Base-by-base conservation (phyloP, 2,329 filamentous ascomycete species). In the Sporothrix sp. region DNA sequence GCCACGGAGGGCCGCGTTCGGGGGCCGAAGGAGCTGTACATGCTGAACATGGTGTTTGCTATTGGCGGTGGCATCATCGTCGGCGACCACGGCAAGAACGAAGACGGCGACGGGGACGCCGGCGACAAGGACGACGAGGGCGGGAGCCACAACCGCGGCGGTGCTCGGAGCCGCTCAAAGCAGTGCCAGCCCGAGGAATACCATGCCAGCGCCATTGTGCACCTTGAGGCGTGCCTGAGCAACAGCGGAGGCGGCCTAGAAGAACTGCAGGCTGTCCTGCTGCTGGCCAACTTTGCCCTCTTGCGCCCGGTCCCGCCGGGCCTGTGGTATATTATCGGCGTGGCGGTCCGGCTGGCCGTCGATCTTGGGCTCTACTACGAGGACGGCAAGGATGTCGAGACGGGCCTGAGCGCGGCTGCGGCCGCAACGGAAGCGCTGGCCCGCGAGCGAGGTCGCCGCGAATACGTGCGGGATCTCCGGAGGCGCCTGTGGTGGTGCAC, bases 401-500 rank as follows among this genome's bases (percentile, higher is more conserved):
- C 80, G 32, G 79, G 80, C 23, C 72, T 85, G 39, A 73, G 79
- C 8, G 60, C 65, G 55, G 58, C 63, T 14, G 61, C 71, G 8
- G 68, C 70, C 45, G 58, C 61, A 4, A 63, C 62, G n/a, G 63
- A 60, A 58, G 62, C 57, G 50, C 65, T 60, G 57, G 66, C 60
- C 54, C 65, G 68, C 61, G 73, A 66, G 74, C 85, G 71, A 66
- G 83, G 65, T 73, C 78, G 85, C 44, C 78, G 87, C 52, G 81
- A 95, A 65, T 96, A 88, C 76, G 76, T 88, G 35, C 81, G 91
- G 48, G 93, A 97, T 64, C 76, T 95, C 56, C 81, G 89, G 47
- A 78, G 91, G 51, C 79, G 91, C 28, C 72, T 97, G 13, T 97
- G 90, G 89, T 97, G 93, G 91, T 95, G 89, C 68, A 90, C 90